Evolutionary conservation across 805 yeast species (phyloP).

Genomic region (Ogataea glucozyma): DNA sequence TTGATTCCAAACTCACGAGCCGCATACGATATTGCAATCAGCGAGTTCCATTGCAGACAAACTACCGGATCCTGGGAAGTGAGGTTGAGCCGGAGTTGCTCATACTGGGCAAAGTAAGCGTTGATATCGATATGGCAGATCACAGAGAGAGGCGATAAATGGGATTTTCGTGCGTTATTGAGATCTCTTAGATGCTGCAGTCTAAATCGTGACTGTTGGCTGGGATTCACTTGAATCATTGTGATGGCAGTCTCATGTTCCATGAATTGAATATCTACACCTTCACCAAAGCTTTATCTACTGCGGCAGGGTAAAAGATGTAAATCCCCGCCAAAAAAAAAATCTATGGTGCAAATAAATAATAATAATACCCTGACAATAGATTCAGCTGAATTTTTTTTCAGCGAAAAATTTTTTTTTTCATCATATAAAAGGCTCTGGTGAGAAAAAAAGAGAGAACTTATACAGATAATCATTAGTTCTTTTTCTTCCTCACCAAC

Average conservation of each 20-base stretch:
- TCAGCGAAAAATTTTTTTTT: not conserved
- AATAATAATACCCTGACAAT: too few species aligned
- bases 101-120: conserved; percentile 96
- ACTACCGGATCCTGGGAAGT: conserved; percentile 78
- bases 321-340: conserved; percentile 5
- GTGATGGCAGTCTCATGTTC: not conserved
- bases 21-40: conserved; percentile 89
- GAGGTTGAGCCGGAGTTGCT: conserved; percentile 70
- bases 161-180: conserved; percentile 47
- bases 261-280: too few species aligned
- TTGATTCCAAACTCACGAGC: conserved; percentile 83
- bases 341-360: too few species aligned
- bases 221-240: conserved; percentile 2
- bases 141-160: conserved; percentile 68
- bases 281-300: not conserved
- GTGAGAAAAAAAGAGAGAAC: too few species aligned
- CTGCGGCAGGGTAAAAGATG: conserved; percentile 4
- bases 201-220: conserved; percentile 44
- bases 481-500: not conserved
- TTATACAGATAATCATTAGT: not conserved
- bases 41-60: conserved; percentile 88
- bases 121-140: conserved; percentile 88
- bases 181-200: conserved; percentile 52
- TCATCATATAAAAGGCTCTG: not conserved
- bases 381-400: too few species aligned